Evolutionary conservation across 805 yeast species (phyloP).

Genomic region (Barnettozyma salicaria): DNA sequence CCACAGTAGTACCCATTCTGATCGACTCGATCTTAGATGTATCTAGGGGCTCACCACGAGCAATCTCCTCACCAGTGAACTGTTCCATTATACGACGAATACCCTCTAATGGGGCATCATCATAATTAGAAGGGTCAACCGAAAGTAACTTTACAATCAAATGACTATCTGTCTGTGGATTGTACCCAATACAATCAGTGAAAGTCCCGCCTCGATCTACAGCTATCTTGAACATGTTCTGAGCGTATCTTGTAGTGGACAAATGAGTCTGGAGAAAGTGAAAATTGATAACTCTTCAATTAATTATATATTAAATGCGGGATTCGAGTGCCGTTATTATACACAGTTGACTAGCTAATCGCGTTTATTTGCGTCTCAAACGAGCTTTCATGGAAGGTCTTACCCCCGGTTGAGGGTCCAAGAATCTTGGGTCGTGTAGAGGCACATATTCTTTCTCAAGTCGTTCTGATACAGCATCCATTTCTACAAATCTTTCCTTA

Average conservation of each 20-base stretch:
- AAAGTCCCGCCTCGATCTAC: slow-evolving; percentile 84
- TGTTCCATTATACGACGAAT: slow-evolving; percentile 70
- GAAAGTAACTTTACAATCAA: slow-evolving; percentile 66
- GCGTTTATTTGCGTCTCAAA: slow-evolving; percentile 23
- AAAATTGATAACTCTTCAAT: neutral
- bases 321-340: neutral
- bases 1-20: slow-evolving; percentile 92
- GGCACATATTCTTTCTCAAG: slow-evolving; percentile 2
- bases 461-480: slow-evolving; percentile 6
- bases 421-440: slow-evolving; percentile 5
- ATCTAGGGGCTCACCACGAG: slow-evolving; percentile 56
- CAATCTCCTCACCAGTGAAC: slow-evolving; percentile 47
- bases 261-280: neutral
- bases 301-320: neutral
- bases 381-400: slow-evolving; percentile 24
- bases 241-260: neutral
- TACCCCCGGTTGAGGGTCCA: slow-evolving; percentile 2
- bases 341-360: neutral
- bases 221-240: slow-evolving; percentile 32
- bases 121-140: slow-evolving; percentile 82
- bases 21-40: slow-evolving; percentile 59
- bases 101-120: slow-evolving; percentile 92
- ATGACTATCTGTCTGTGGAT: slow-evolving; percentile 43
- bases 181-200: slow-evolving; percentile 51
- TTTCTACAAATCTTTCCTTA: slow-evolving; percentile 1